A percentile compares a stretch with the other conserved stretches of the same genome.
These are phyloP conservation scores for Kokia cookei DNA, from an alignment of 441 rosid species.

Conservation along the genomic window DNA sequence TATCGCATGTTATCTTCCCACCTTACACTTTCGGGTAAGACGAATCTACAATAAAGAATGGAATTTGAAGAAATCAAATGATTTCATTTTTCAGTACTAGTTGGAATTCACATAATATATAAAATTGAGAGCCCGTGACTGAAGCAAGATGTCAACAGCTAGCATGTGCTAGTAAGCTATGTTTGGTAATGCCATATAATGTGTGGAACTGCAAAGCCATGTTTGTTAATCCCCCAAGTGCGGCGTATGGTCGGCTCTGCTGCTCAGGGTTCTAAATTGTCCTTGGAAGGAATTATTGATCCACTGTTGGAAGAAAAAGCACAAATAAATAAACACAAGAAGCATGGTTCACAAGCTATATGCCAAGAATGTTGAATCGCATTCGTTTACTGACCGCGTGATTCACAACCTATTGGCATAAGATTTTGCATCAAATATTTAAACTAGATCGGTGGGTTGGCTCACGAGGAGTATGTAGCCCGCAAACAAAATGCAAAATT, in stretches of 20 bases:
- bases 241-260: constrained; percentile 7
- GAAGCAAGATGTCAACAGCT: constrained; percentile 1
- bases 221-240: constrained; percentile 1
- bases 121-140: background rate
- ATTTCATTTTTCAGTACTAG: background rate
- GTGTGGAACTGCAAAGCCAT: background rate
- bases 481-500: background rate
- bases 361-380: background rate
- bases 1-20: background rate
- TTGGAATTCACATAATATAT: background rate
- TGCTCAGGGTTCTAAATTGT: background rate
- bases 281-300: background rate
- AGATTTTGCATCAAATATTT: constrained; percentile 1
- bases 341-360: background rate
- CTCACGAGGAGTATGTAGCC: background rate
- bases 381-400: background rate
- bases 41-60: background rate
- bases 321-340: background rate
- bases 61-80: background rate
- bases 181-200: background rate
- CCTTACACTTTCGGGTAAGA: background rate
- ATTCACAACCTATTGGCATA: background rate
- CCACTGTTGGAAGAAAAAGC: background rate
- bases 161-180: background rate
- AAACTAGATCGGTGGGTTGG: background rate